These are phyloP conservation scores for Ambrosia artemisiifolia DNA, from an alignment of 129 eudicot species.

Conservation along the genomic window DNA sequence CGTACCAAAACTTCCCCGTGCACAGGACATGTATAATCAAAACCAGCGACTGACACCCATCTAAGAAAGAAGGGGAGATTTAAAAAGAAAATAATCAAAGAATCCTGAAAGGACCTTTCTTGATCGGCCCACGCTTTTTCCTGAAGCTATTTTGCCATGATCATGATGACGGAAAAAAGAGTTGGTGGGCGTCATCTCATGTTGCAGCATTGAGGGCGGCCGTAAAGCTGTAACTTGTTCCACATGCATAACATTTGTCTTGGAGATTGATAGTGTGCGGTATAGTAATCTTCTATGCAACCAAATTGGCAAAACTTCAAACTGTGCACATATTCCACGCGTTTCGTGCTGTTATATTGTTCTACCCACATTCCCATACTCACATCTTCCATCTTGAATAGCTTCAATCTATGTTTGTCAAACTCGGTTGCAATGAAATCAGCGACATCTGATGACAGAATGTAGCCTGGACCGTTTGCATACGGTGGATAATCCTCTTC, in stretches of 20 bases:
- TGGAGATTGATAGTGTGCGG: slow-evolving; percentile 96
- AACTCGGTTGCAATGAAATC: slow-evolving; percentile 58
- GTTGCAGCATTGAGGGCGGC: slow-evolving; percentile 82
- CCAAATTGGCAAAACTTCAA: slow-evolving; percentile 89
- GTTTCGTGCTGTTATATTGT: slow-evolving; percentile 57
- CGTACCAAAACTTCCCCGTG: slow-evolving; percentile 34
- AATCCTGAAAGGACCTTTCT: slow-evolving; percentile 26
- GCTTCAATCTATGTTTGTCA: slow-evolving; percentile 65
- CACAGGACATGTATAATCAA: slow-evolving; percentile 19
- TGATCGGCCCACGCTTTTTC: slow-evolving; percentile 24
- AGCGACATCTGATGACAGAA: slow-evolving; percentile 82
- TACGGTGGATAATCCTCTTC: slow-evolving; percentile 89
- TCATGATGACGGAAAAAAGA: neutral
- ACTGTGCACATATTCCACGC: slow-evolving; percentile 79
- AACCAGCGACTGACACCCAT: slow-evolving; percentile 18
- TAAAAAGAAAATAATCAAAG: slow-evolving; percentile 31
- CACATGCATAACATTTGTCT: slow-evolving; percentile 92
- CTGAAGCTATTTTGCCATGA: slow-evolving; percentile 5
- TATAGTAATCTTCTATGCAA: slow-evolving; percentile 72
- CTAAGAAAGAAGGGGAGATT: slow-evolving; percentile 30
- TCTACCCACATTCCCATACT: slow-evolving; percentile 99
- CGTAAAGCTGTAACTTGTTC: slow-evolving; percentile 61
- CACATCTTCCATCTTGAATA: slow-evolving; percentile 98
- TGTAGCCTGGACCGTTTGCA: slow-evolving; percentile 93
- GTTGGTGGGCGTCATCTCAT: slow-evolving; percentile 56